Evolutionary conservation across 345 rosid species (phyloP), one percentile per base, ranked within the genome.

Genomic region (Sonneratia alba): DNA sequence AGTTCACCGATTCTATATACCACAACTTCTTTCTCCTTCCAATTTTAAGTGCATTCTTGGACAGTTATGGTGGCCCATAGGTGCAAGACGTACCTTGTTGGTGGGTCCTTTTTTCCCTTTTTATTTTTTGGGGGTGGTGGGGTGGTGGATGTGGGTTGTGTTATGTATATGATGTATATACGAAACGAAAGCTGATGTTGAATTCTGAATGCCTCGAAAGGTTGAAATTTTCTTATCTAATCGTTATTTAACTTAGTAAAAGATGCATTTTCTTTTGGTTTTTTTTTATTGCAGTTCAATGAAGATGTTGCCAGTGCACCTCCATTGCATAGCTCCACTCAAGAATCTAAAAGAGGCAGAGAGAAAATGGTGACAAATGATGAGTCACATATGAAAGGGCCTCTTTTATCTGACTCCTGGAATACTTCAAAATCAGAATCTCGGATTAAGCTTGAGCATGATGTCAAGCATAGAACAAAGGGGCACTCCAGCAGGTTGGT

Each of bases 261-360:
- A 1, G n/a, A 51, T 51, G 3, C 6, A 0, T 18, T 15, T 51
- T 51, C 18, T 7, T 4, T 51, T 40, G 43, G 51, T 51, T 51
- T 51, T 51, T 15, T 15, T 15, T 18, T 51, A 27, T 16, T 81
- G 78, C 79, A 49, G 67, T 77, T 82, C 56, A 82, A 84, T 72
- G 88, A 80, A 24, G 85, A 86, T 76, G 74, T 87, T 76, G 96
- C 99, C 13, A 92, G 91, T 82, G 98, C 99, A 45, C 99, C 99
- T 69, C 98, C 96, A 42, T 79, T 86, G 78, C 78, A 83, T 69
- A 77, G 83, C 77, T 79, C 85, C 61, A 79, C 77, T 70, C 84
- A 76, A 69, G 88, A 88, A 81, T 83, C 82, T 47, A 76, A 81
- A 62, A 78, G 77, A 70, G 73, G 72, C 59, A 53, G 15, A 66